A percentile compares a stretch with the other conserved stretches of the same genome.
phyloP scores from a whole-genome alignment of 768 basidiomycete genomes.

The Calocera viscosa region DNA sequence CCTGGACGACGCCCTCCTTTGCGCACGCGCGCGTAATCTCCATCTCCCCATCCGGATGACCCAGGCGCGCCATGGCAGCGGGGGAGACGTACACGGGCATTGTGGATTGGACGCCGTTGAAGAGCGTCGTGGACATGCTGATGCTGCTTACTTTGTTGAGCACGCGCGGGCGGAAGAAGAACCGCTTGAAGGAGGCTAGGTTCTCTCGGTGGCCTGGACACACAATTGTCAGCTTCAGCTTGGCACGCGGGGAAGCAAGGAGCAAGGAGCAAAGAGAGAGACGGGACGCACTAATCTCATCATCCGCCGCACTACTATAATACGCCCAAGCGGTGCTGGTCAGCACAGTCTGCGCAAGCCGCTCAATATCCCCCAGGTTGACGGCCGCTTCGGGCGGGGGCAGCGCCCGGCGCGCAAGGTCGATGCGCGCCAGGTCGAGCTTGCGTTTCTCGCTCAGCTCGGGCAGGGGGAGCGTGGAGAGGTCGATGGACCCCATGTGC shows the following conservation, averaged over 20 bases:
- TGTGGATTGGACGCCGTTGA: constrained; percentile 49
- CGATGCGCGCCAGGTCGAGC: constrained; percentile 52
- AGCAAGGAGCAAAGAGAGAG: not conserved
- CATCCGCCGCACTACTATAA: constrained; percentile 77
- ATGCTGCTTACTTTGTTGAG: constrained; percentile 30
- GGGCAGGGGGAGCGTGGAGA: constrained; percentile 30
- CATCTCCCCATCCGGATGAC: constrained; percentile 73
- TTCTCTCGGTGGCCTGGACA: constrained; percentile 53
- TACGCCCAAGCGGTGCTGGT: constrained; percentile 67
- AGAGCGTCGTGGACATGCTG: constrained; percentile 29
- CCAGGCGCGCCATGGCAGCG: constrained; percentile 72
- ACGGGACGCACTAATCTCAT: constrained; percentile 54
- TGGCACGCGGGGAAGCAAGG: too few species aligned
- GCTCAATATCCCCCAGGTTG: constrained; percentile 74
- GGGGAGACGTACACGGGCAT: constrained; percentile 77
- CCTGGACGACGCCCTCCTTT: constrained; percentile 57
- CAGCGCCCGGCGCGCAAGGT: constrained; percentile 44
- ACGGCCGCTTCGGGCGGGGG: constrained; percentile 60
- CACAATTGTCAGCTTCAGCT: constrained; percentile 1
- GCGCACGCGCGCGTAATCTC: constrained; percentile 67
- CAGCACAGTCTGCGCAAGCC: constrained; percentile 58
- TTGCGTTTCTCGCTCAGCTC: constrained; percentile 31
- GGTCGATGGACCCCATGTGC: constrained; percentile 55
- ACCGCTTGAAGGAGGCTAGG: constrained; percentile 62
- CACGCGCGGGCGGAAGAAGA: constrained; percentile 79